Base-by-base conservation (phyloP, 2,329 filamentous ascomycete genomes). In the Lomentospora prolificans region DNA sequence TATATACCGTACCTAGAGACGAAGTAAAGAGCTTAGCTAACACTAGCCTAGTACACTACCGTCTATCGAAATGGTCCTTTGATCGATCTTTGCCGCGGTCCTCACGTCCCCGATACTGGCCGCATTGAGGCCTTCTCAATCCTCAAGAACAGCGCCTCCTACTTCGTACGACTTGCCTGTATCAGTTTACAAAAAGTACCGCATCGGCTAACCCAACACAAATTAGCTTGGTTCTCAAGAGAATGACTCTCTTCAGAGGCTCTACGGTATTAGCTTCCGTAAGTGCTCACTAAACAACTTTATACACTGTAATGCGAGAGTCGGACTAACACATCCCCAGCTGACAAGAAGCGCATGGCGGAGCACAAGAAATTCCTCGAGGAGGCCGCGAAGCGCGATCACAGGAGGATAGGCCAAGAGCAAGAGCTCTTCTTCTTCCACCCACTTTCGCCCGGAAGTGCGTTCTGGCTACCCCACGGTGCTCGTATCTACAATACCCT, bases 391-490 rank as follows among this genome's bases (percentile, higher is more conserved):
- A 96, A 96, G 78, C 86, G 94, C 60, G 94, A 97, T 66, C 94
- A 99, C 69, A 81, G 92, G 61, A 90, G 89, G 73, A 91, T 99
- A 62, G 94, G 91, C 61, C 89, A 86, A 67, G 91, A 97, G 60
- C 94, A 99, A 70, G 92, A 97, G 68, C 84, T 99, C 7, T 99
- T 96, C 78, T 95, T 96, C 78, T 99, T 96, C 75, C 86, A 95
- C 66, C 88, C 95, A 60, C 79, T 86, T 64, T 96, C 91, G n/a
- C 94, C 94, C 1, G 94, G 94, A 31, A 94, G 89, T 17, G 85
- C 87, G 57, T 96, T 99, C 78, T 90, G 94, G 75, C 75, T 96
- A 51, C 92, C 92, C 1, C 90, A 96, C 65, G 94, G 94, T 60
- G 89, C 90, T 66, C 86, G 89, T 64, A 95, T 97, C 66, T 95